Percentiles rank a stretch among this genome's conserved stretches.
Conservation (phyloP, 768 basidiomycete genomes). For the Termitomyces sp. region DNA sequence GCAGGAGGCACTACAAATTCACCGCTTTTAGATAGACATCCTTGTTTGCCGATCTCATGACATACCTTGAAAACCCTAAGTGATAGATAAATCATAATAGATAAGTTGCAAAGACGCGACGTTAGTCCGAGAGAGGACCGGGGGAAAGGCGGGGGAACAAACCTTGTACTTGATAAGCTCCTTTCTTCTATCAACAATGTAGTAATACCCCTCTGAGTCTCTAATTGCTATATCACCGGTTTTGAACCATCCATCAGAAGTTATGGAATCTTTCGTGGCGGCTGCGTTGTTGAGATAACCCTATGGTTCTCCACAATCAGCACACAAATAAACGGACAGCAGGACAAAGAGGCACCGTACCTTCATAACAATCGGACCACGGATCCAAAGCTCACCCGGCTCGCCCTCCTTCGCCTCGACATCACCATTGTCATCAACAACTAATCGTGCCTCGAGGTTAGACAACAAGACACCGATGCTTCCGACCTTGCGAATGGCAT, state of each 20-base stretch:
- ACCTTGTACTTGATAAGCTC: slow-evolving; percentile 77
- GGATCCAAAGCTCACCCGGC: slow-evolving; percentile 78
- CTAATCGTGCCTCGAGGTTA: slow-evolving; percentile 69
- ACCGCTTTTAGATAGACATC: neutral
- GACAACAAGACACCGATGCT: slow-evolving; percentile 68
- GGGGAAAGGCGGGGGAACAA: neutral
- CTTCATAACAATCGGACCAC: slow-evolving; percentile 80
- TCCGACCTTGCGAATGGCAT: slow-evolving; percentile 47
- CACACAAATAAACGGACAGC: neutral
- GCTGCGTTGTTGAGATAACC: slow-evolving; percentile 71
- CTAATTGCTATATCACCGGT: slow-evolving; percentile 77
- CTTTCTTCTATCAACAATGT: slow-evolving; percentile 69
- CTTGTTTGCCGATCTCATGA: neutral
- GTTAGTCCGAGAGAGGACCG: neutral
- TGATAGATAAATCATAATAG: neutral
- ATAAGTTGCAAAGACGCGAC: neutral
- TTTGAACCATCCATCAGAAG: slow-evolving; percentile 77
- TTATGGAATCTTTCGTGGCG: slow-evolving; percentile 68
- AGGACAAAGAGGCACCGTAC: slow-evolving; percentile 32
- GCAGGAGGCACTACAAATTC: slow-evolving; percentile 66
- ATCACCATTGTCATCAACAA: slow-evolving; percentile 54
- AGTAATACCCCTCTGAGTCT: slow-evolving; percentile 67
- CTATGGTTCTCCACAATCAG: slow-evolving; percentile 22
- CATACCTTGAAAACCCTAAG: slow-evolving; percentile 71
- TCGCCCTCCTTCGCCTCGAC: slow-evolving; percentile 47